A percentile compares a stretch with the other conserved stretches of the same genome.
phyloP scores from a whole-genome alignment of 1,284 basidiomycete species.

The Inonotus hispidus region DNA sequence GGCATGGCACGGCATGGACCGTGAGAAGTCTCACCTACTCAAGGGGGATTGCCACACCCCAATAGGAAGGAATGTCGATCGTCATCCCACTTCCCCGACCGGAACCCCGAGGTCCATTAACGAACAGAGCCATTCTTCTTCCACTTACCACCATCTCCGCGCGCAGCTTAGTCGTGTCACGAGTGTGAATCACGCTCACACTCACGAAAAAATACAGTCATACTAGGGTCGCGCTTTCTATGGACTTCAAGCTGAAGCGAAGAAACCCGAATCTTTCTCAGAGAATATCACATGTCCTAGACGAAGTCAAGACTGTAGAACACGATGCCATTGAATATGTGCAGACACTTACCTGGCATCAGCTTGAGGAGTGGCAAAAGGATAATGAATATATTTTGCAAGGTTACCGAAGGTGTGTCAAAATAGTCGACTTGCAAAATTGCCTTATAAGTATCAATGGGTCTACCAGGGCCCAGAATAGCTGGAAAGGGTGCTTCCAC shows the following conservation, averaged over 20 bases:
- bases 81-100: no score
- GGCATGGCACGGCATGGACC: no score
- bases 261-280: conserved; percentile 1
- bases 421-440: not conserved
- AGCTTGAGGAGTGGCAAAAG: conserved; percentile 61
- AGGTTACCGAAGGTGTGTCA: conserved; percentile 65
- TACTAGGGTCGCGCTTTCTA: not conserved
- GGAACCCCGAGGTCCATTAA: no score
- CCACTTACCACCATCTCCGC: no score
- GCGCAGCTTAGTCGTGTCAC: no score
- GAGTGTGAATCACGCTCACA: no score
- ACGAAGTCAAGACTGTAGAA: conserved; percentile 13
- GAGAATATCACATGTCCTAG: conserved; percentile 12
- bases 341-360: conserved; percentile 51
- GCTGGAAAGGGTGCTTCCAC: conserved; percentile 57
- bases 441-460: not conserved
- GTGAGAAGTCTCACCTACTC: no score
- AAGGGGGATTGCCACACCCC: no score
- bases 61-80: no score
- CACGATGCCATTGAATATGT: conserved; percentile 13
- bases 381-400: conserved; percentile 73
- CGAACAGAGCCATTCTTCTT: no score
- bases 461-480: conserved; percentile 51
- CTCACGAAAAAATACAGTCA: no score
- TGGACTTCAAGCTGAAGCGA: conserved; percentile 3